Conservation (phyloP, 2,329 filamentous ascomycete species). For the Colletotrichum liriopes region DNA sequence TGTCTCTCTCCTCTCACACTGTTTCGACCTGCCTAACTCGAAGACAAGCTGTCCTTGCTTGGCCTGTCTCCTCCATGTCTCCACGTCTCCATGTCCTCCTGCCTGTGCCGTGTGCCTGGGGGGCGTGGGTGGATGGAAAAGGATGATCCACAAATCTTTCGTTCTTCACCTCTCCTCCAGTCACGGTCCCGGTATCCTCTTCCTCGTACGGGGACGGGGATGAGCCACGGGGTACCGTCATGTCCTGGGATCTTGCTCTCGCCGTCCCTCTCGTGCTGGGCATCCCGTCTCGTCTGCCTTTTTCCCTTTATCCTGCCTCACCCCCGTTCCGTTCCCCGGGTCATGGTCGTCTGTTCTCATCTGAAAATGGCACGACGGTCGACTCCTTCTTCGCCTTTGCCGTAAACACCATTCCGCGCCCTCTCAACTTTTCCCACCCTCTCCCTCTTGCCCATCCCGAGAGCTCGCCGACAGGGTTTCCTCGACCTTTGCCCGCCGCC, state of each 20-base stretch:
- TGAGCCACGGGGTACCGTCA: conserved; percentile 11
- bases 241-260: conserved; percentile 19
- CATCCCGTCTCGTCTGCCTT: not conserved
- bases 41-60: conserved; percentile 30
- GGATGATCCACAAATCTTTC: conserved; percentile 9
- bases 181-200: not conserved
- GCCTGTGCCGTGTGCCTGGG: not conserved
- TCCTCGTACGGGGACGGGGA: conserved; percentile 9
- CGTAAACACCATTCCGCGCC: not conserved
- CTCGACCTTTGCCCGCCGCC: conserved; percentile 24
- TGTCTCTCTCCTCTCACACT: conserved; percentile 16
- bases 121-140: conserved; percentile 19
- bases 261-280: conserved; percentile 1
- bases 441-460: conserved; percentile 20
- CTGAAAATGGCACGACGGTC: conserved; percentile 37
- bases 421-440: not conserved
- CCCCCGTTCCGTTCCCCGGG: conserved; percentile 23
- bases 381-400: conserved; percentile 10
- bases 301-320: conserved; percentile 3
- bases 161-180: conserved; percentile 7
- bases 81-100: not conserved
- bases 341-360: conserved; percentile 34
- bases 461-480: conserved; percentile 27
- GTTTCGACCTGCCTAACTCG: conserved; percentile 36
- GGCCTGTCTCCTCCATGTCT: not conserved